Evolutionary conservation across 495 filamentous ascomycete species (phyloP).

Genomic region (Podospora anserina): DNA sequence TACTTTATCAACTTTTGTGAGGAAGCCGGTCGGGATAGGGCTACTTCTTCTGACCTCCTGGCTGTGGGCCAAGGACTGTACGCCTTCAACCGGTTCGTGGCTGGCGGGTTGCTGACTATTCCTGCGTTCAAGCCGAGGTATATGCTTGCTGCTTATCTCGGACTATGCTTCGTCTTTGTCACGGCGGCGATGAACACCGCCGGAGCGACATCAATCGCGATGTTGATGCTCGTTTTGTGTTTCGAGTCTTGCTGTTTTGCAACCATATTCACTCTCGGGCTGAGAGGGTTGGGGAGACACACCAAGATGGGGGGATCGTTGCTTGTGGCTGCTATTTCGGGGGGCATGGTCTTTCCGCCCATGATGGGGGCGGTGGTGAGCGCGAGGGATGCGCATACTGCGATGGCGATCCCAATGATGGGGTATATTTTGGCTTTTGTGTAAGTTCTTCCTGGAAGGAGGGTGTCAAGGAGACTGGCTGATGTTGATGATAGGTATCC

Average conservation of each 20-base stretch:
- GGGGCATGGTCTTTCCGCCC: constrained; percentile 63
- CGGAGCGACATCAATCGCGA: constrained; percentile 54
- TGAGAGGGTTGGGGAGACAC: constrained; percentile 65
- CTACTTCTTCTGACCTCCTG: constrained; percentile 47
- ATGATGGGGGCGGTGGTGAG: constrained; percentile 60
- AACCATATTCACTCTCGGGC: constrained; percentile 64
- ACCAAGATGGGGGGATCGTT: constrained; percentile 63
- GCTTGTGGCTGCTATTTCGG: constrained; percentile 61
- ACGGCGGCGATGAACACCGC: constrained; percentile 50
- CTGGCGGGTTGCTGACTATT: constrained; percentile 48
- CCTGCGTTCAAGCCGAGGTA: constrained; percentile 48
- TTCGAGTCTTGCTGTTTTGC: constrained; percentile 69
- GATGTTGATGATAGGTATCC: constrained; percentile 51
- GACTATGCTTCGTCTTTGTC: constrained; percentile 56
- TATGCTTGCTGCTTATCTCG: constrained; percentile 50
- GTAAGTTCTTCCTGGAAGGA: constrained; percentile 14
- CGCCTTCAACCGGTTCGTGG: constrained; percentile 64
- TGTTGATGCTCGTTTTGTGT: constrained; percentile 62
- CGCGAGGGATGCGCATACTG: constrained; percentile 30
- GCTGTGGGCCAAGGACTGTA: constrained; percentile 65
- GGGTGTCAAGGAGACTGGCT: background rate
- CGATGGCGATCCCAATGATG: constrained; percentile 46
- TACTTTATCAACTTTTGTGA: constrained; percentile 44
- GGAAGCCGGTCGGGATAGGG: constrained; percentile 28
- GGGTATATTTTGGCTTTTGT: constrained; percentile 45